These are phyloP conservation scores for Vaccinium myrtillus DNA, from an alignment of 148 eudicot species.

Conservation along the genomic window DNA sequence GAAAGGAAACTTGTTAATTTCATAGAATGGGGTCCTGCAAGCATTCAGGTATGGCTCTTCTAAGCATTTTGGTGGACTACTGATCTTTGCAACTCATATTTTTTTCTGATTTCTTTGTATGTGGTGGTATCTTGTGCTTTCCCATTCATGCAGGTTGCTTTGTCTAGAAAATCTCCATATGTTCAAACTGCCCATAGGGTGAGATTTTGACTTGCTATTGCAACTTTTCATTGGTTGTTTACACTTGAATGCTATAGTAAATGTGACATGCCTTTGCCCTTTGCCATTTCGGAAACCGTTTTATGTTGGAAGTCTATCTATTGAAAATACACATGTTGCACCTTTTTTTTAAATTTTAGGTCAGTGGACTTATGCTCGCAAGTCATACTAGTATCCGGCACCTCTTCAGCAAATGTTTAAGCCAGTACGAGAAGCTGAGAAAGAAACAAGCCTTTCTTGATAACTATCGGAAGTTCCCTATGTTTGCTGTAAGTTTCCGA, in stretches of 20 bases:
- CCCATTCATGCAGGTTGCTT: constrained; percentile 67
- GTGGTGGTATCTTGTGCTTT: constrained; percentile 7
- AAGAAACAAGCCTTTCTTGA: constrained; percentile 98
- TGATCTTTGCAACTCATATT: background rate
- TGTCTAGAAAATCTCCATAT: constrained; percentile 96
- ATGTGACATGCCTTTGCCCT: constrained; percentile 11
- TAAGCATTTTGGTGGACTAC: background rate
- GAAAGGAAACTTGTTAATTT: constrained; percentile 97
- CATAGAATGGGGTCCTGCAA: constrained; percentile 99
- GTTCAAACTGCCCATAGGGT: constrained; percentile 98
- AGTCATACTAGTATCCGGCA: constrained; percentile 97
- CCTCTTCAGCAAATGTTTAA: constrained; percentile 83
- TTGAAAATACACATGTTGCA: background rate
- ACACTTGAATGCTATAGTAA: background rate
- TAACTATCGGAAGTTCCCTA: constrained; percentile 87
- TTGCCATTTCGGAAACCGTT: background rate
- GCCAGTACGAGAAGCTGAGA: constrained; percentile 88
- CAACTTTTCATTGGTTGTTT: background rate
- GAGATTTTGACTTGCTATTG: constrained; percentile 21
- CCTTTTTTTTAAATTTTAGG: constrained; percentile 38
- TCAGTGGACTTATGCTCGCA: constrained; percentile 97
- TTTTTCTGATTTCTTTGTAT: background rate
- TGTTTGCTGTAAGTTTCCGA: constrained; percentile 86
- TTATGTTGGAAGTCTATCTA: background rate
- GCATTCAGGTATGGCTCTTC: constrained; percentile 71